Percentiles rank a stretch among this genome's conserved stretches.
Evolutionary conservation across 1,139 yeast genomes (phyloP).

Genomic region (Hyphopichia buzzinii): DNA sequence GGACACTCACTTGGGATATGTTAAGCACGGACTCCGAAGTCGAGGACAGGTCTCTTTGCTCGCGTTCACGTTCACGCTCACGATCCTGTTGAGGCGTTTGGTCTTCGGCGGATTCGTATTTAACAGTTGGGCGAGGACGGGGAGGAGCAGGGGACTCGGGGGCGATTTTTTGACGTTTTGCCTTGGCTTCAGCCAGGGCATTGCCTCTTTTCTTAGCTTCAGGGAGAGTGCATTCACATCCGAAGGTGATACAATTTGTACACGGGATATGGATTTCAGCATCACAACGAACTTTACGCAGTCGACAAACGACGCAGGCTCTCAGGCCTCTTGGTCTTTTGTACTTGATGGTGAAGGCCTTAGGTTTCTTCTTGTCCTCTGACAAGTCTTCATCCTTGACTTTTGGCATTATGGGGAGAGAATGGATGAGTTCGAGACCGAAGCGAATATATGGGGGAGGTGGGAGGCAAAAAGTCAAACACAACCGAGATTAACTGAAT

Average conservation of each 20-base stretch:
- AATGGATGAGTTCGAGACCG: neutral
- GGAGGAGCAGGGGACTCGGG: neutral
- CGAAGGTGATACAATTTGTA: conserved; percentile 74
- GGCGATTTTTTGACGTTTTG: conserved; percentile 15
- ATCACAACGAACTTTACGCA: conserved; percentile 74
- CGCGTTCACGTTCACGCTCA: conserved; percentile 1
- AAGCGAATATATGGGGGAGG: neutral
- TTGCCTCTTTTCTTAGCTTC: conserved; percentile 51
- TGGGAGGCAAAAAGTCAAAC: no score
- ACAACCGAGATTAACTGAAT: no score
- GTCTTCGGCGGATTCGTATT: conserved; percentile 4
- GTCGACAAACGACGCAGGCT: conserved; percentile 61
- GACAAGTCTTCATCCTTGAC: conserved; percentile 1
- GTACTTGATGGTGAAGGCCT: conserved; percentile 49
- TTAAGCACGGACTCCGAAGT: conserved; percentile 39
- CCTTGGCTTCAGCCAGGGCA: conserved; percentile 22
- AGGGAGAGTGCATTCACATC: conserved; percentile 69
- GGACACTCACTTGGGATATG: conserved; percentile 43
- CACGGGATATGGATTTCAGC: conserved; percentile 71
- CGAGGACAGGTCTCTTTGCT: neutral
- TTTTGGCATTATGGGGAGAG: neutral
- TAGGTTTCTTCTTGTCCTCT: conserved; percentile 34
- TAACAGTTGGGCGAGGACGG: conserved; percentile 1
- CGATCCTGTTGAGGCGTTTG: conserved; percentile 7
- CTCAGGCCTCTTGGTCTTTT: conserved; percentile 51